Conservation (phyloP, 2,329 filamentous ascomycete genomes). For the Trichoderma oligosporum region DNA sequence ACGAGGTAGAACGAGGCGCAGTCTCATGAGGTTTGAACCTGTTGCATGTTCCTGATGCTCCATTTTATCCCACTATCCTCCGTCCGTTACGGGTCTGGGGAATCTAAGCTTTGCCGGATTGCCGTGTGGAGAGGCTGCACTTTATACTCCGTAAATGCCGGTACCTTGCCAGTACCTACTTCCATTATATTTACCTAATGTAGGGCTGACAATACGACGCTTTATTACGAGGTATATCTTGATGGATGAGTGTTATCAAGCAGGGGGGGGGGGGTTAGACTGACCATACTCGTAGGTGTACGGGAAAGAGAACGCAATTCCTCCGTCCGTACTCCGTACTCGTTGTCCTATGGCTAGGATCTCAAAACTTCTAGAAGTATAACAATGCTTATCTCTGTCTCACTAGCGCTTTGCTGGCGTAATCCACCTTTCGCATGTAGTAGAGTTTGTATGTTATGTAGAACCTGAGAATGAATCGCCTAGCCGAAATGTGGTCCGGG, state of each 20-base stretch:
- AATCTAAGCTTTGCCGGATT: constrained; percentile 5
- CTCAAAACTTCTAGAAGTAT: background rate
- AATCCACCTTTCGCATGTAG: background rate
- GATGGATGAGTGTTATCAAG: background rate
- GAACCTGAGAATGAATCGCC: background rate
- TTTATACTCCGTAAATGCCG: constrained; percentile 12
- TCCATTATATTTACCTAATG: background rate
- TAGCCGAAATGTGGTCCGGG: background rate
- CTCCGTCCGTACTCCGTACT: no score
- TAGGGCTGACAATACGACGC: background rate
- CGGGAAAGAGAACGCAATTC: no score
- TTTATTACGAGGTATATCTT: background rate
- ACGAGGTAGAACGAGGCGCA: background rate
- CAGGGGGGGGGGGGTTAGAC: no score
- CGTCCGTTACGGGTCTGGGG: background rate
- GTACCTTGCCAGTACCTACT: background rate
- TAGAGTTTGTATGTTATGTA: no score
- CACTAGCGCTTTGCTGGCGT: background rate
- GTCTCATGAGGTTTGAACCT: background rate
- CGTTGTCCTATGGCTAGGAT: no score
- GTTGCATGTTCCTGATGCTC: background rate
- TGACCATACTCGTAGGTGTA: no score
- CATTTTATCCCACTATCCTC: background rate
- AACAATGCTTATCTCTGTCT: background rate
- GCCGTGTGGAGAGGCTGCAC: constrained; percentile 7